Percentiles rank a stretch among this genome's conserved stretches.
Evolutionary conservation across 2,329 filamentous ascomycete species (phyloP).

Genomic region (Nigrospora osmanthi): DNA sequence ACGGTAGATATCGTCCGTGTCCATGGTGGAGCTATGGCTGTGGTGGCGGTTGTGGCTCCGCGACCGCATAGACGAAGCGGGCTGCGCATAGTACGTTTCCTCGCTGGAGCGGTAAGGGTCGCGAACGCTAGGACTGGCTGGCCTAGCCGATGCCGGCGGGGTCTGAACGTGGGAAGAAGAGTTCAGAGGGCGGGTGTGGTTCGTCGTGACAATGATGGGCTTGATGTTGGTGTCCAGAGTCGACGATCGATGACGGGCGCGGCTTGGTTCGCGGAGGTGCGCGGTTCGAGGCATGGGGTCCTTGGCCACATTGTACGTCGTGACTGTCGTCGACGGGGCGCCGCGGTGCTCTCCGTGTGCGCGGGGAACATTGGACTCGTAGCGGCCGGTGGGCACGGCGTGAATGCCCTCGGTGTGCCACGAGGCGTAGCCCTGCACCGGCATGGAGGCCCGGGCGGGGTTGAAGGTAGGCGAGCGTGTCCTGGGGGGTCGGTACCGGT

Average conservation of each 20-base stretch:
- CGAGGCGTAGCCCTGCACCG: slow-evolving; percentile 35
- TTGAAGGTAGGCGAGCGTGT: slow-evolving; percentile 37
- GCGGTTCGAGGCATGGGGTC: slow-evolving; percentile 40
- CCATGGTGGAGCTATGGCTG: slow-evolving; percentile 38
- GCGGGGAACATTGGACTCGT: slow-evolving; percentile 22
- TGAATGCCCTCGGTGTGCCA: slow-evolving; percentile 45
- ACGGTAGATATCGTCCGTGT: slow-evolving; percentile 43
- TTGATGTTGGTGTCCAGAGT: slow-evolving; percentile 42
- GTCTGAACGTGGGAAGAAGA: slow-evolving; percentile 27
- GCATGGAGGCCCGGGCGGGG: slow-evolving; percentile 46
- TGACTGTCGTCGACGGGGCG: slow-evolving; percentile 36
- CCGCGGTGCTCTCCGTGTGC: slow-evolving; percentile 24
- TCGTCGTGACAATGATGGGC: slow-evolving; percentile 50
- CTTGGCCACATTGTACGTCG: slow-evolving; percentile 48
- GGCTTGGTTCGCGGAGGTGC: slow-evolving; percentile 39
- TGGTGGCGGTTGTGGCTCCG: slow-evolving; percentile 35
- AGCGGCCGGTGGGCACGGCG: slow-evolving; percentile 35
- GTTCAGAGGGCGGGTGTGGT: slow-evolving; percentile 32
- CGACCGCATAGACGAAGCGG: slow-evolving; percentile 48
- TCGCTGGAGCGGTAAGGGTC: slow-evolving; percentile 47
- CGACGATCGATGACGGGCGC: slow-evolving; percentile 37
- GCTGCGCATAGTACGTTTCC: slow-evolving; percentile 45
- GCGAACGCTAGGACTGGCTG: slow-evolving; percentile 37
- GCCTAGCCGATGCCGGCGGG: slow-evolving; percentile 21
- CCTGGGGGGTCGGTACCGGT: slow-evolving; percentile 35